Evolutionary conservation across 192 early-diverging fungal genomes (phyloP).

Genomic region (Linnemannia zychae): DNA sequence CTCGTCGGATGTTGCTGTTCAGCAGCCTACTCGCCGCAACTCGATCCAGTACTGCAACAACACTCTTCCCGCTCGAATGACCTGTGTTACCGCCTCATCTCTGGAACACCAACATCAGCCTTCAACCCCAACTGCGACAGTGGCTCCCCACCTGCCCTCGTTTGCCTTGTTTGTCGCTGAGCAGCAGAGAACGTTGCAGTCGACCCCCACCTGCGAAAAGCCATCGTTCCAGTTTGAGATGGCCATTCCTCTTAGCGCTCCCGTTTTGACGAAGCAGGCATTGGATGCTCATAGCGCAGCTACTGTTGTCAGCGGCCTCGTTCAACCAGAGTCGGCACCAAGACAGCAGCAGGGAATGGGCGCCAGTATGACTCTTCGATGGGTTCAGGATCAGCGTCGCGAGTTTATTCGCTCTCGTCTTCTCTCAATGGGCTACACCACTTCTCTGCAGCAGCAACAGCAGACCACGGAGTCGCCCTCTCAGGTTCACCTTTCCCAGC

Average conservation of each 20-base stretch:
- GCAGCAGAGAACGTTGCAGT: slow-evolving; percentile 26
- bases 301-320: slow-evolving; percentile 16
- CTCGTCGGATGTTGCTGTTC: neutral
- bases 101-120: slow-evolving; percentile 30
- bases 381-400: slow-evolving; percentile 52
- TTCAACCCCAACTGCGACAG: neutral
- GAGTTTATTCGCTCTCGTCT: slow-evolving; percentile 48
- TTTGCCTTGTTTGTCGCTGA: slow-evolving; percentile 47
- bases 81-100: slow-evolving; percentile 56
- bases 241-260: slow-evolving; percentile 15
- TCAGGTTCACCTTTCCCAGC: neutral
- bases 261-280: slow-evolving; percentile 12
- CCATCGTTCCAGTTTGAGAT: slow-evolving; percentile 38
- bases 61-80: slow-evolving; percentile 51
- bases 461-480: slow-evolving; percentile 7
- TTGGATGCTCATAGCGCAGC: slow-evolving; percentile 1
- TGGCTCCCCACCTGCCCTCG: slow-evolving; percentile 37
- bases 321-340: slow-evolving; percentile 31
- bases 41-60: slow-evolving; percentile 58
- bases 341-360: slow-evolving; percentile 56
- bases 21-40: slow-evolving; percentile 36
- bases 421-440: slow-evolving; percentile 35
- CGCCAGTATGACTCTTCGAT: slow-evolving; percentile 40
- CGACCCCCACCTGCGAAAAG: neutral
- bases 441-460: slow-evolving; percentile 20